Evolutionary conservation across 2,329 filamentous ascomycete species (phyloP).

Genomic region (Xylariales sp.): DNA sequence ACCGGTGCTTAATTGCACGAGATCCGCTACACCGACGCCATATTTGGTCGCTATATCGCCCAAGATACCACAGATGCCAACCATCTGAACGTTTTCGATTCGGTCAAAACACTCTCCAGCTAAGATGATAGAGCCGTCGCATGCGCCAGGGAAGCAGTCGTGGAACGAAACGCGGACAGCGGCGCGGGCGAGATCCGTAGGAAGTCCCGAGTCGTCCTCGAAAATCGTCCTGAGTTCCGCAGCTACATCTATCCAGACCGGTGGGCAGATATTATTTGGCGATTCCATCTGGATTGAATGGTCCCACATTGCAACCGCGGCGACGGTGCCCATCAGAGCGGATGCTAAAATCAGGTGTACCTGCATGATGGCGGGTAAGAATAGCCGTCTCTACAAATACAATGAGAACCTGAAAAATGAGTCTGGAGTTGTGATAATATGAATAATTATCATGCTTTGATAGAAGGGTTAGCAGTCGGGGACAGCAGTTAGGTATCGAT

Average conservation of each 20-base stretch:
- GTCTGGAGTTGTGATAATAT: too few relatives aligned
- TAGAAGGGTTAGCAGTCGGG: too few relatives aligned
- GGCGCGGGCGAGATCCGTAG: slow-evolving; percentile 20
- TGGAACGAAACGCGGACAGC: slow-evolving; percentile 22
- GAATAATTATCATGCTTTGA: too few relatives aligned
- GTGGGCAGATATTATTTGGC: too few relatives aligned
- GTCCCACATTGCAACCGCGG: too few relatives aligned
- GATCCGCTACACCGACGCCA: slow-evolving; percentile 19
- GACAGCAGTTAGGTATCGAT: too few relatives aligned
- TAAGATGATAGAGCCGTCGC: slow-evolving; percentile 24
- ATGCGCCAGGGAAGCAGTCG: slow-evolving; percentile 23
- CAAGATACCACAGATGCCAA: slow-evolving; percentile 17
- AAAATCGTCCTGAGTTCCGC: slow-evolving; percentile 15
- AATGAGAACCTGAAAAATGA: too few relatives aligned
- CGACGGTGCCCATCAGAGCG: too few relatives aligned
- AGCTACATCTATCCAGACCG: slow-evolving; percentile 20
- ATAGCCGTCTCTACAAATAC: too few relatives aligned
- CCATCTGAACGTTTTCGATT: slow-evolving; percentile 19
- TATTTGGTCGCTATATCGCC: slow-evolving; percentile 16
- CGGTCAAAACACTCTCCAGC: slow-evolving; percentile 20
- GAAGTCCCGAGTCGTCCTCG: slow-evolving; percentile 12
- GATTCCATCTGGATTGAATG: too few relatives aligned
- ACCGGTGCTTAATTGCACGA: slow-evolving; percentile 24
- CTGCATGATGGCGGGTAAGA: too few relatives aligned
- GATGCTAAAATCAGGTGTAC: too few relatives aligned